phyloP scores from a whole-genome alignment of 2,329 filamentous ascomycete genomes.

The Alternaria arborescens region DNA sequence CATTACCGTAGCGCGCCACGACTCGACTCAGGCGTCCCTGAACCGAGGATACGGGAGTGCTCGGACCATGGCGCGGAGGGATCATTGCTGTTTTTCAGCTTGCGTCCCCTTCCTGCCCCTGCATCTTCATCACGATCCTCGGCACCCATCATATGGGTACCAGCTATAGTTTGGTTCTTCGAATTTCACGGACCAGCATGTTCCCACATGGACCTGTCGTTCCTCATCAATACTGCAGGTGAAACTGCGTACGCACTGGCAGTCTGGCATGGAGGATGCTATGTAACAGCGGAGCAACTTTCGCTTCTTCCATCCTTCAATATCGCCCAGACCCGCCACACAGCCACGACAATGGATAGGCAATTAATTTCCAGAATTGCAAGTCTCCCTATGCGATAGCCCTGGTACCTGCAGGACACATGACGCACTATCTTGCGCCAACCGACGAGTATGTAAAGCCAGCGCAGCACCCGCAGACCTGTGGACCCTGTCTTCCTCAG shows the following conservation, averaged over 20 bases:
- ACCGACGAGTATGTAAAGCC: slow-evolving; percentile 21
- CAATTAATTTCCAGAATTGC: slow-evolving; percentile 23
- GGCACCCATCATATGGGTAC: slow-evolving; percentile 19
- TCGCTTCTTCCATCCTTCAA: slow-evolving; percentile 11
- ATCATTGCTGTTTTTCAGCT: slow-evolving; percentile 18
- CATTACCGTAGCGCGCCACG: slow-evolving; percentile 25
- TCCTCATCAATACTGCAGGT: slow-evolving; percentile 3
- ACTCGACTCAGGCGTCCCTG: slow-evolving; percentile 15
- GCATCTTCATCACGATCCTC: slow-evolving; percentile 23
- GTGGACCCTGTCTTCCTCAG: slow-evolving; percentile 13
- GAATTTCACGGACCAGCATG: slow-evolving; percentile 16
- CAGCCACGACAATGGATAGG: slow-evolving; percentile 15
- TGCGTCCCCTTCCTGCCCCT: slow-evolving; percentile 18
- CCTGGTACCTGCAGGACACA: slow-evolving; percentile 25
- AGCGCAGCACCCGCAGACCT: slow-evolving; percentile 24
- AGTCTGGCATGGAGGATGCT: not conserved
- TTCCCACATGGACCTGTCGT: slow-evolving; percentile 13
- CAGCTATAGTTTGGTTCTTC: slow-evolving; percentile 21
- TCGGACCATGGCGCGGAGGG: slow-evolving; percentile 15
- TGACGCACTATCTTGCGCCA: slow-evolving; percentile 15
- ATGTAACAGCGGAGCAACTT: slow-evolving; percentile 3
- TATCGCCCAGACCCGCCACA: slow-evolving; percentile 22
- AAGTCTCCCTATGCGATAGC: slow-evolving; percentile 18
- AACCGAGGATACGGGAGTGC: slow-evolving; percentile 10
- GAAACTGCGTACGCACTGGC: slow-evolving; percentile 1